Base-by-base conservation (phyloP, 2,329 filamentous ascomycete genomes). In the Fusarium buharicum region DNA sequence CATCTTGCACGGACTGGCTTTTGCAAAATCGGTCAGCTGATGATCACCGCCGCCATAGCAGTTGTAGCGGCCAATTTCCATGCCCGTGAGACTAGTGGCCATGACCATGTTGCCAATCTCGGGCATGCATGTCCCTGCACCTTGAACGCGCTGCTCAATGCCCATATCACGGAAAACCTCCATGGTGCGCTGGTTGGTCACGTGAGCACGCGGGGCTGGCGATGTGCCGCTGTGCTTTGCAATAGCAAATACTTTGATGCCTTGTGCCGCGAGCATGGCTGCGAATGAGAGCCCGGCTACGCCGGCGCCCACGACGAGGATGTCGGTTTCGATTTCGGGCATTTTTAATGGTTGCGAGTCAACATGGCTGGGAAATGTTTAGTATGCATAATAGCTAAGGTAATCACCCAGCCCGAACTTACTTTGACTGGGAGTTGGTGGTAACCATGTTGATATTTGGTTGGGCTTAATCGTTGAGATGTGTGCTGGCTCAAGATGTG, bases 111-210 rank as follows among this genome's bases (percentile, higher is more conserved):
- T 60, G 17, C 57, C 57, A 8, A 44, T 28, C 1, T 58, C 43
- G 2, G 41, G 13, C 48, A 60, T 24, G 1, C 24, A 46, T n/a
- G 53, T 60, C 22, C 53, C 53, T 9, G 38, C 57, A 6, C 16
- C 47, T 22, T 57, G 14, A 11, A 60, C 37, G 7, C n/a, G 36
- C 14, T 46, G 13, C 22, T 60, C 48, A 1, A 60, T 44, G 10
- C 54, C 57, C 57, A 60, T 60, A 2, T 60, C 54, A 6, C 57
- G 48, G n/a, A 60, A 58, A 4, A 60, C 17, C 17, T 60, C 57
- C 57, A 60, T 60, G 10, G 57, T 60, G 4, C 57, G 33, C 33
- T 60, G 57, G 2, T 60, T 60, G 10, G 57, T 60, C 38, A 60
- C 54, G 24, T 60, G 57, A 22, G 57, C 57, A 10, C 57, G 47